These are phyloP conservation scores for Mycena filopes DNA, from an alignment of 768 basidiomycete genomes.

Conservation along the genomic window DNA sequence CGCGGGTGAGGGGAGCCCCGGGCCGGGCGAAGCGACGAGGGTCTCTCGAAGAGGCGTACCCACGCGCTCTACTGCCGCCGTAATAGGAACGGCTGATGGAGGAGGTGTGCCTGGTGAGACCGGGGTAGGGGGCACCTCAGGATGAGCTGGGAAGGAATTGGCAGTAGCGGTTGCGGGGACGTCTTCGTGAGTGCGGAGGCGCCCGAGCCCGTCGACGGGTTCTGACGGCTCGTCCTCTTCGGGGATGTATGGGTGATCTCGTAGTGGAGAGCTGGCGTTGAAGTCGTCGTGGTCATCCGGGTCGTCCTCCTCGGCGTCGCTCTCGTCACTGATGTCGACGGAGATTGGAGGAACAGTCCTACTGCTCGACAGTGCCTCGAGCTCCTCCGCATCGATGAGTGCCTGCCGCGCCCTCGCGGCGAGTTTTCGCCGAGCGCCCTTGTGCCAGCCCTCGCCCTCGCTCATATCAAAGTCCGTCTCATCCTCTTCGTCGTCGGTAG, in stretches of 20 bases:
- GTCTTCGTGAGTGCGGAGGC: slow-evolving; percentile 35
- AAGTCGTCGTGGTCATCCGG: slow-evolving; percentile 61
- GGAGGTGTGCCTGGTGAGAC: slow-evolving; percentile 41
- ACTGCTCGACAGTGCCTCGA: slow-evolving; percentile 51
- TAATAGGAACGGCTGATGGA: slow-evolving; percentile 43
- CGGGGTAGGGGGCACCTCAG: slow-evolving; percentile 37
- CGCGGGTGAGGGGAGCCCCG: slow-evolving; percentile 40
- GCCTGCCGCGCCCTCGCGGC: slow-evolving; percentile 76
- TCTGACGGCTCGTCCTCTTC: slow-evolving; percentile 73
- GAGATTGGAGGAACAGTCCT: slow-evolving; percentile 70
- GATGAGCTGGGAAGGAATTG: slow-evolving; percentile 27
- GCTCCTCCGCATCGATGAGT: slow-evolving; percentile 65
- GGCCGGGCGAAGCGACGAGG: slow-evolving; percentile 36
- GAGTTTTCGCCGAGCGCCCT: slow-evolving; percentile 69
- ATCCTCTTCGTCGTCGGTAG: slow-evolving; percentile 67
- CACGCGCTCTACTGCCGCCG: slow-evolving; percentile 38
- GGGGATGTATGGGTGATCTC: slow-evolving; percentile 69
- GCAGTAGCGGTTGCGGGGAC: slow-evolving; percentile 51
- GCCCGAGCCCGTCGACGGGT: slow-evolving; percentile 38
- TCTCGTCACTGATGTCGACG: slow-evolving; percentile 83
- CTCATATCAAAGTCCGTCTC: slow-evolving; percentile 63
- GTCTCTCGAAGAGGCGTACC: slow-evolving; percentile 44
- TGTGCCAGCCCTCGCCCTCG: slow-evolving; percentile 70
- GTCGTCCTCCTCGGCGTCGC: slow-evolving; percentile 72
- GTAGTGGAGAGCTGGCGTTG: slow-evolving; percentile 50